These are phyloP conservation scores for Persicaria tinctoria DNA, from an alignment of 148 eudicot species.

Conservation along the genomic window DNA sequence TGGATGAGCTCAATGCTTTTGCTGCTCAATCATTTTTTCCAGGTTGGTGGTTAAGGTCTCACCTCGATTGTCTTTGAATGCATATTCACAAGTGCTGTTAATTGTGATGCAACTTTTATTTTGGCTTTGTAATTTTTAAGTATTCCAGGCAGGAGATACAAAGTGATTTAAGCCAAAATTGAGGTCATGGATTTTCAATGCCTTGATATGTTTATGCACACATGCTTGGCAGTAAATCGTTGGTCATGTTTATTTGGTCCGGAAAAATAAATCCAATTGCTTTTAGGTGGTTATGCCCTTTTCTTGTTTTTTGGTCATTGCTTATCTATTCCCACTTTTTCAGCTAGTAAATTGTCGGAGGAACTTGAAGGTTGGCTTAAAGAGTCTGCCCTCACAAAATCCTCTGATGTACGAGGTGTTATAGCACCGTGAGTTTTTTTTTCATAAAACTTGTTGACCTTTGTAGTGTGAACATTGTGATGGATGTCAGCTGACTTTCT, in stretches of 20 bases:
- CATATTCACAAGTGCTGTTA: background rate
- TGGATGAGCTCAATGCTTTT: background rate
- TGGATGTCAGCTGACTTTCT: slow-evolving; percentile 17
- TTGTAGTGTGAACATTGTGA: background rate
- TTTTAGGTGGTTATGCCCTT: background rate
- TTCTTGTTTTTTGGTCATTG: background rate
- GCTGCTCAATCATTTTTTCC: background rate
- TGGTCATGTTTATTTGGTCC: background rate
- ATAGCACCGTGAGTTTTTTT: slow-evolving; percentile 87
- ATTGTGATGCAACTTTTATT: background rate
- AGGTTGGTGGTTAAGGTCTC: background rate
- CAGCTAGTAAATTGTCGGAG: slow-evolving; percentile 63
- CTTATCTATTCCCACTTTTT: slow-evolving; percentile 1
- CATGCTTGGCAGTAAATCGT: background rate
- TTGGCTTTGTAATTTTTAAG: background rate
- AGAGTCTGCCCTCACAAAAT: slow-evolving; percentile 51
- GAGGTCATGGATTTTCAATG: background rate
- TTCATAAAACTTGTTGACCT: background rate
- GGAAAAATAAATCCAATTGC: background rate
- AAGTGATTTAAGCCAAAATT: background rate
- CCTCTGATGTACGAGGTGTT: slow-evolving; percentile 93
- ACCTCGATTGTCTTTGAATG: background rate
- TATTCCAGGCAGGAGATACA: background rate
- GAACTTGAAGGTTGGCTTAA: slow-evolving; percentile 90
- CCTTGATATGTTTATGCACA: background rate